These are phyloP conservation scores for Leucosporidium scottii DNA, from an alignment of 768 basidiomycete species.

Conservation along the genomic window DNA sequence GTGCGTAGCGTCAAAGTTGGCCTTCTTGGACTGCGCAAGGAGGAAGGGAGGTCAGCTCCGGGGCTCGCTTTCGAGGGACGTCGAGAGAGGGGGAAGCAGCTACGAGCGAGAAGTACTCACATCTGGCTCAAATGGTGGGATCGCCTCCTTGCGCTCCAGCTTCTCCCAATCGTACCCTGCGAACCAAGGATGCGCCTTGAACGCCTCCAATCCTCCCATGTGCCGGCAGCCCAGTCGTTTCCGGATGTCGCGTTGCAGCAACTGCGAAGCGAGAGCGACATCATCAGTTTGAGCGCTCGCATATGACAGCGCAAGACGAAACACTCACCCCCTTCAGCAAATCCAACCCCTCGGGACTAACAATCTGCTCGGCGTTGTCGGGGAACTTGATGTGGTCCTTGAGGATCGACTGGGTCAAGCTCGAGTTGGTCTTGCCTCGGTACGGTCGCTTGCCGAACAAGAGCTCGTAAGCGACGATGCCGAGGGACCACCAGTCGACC, in stretches of 20 bases:
- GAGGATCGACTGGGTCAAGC: slow-evolving; percentile 84
- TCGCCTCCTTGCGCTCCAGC: slow-evolving; percentile 55
- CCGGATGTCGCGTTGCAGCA: slow-evolving; percentile 75
- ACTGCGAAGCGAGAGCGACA: slow-evolving; percentile 46
- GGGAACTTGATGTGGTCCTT: slow-evolving; percentile 83
- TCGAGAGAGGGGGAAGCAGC: too few species aligned
- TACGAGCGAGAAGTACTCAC: slow-evolving; percentile 50
- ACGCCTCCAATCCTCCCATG: slow-evolving; percentile 67
- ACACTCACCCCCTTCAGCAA: slow-evolving; percentile 68
- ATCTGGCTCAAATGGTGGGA: slow-evolving; percentile 85
- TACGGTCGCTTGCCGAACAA: slow-evolving; percentile 77
- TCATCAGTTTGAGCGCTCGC: not conserved
- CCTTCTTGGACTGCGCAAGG: slow-evolving; percentile 78
- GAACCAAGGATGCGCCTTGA: slow-evolving; percentile 82
- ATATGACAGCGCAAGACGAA: not conserved
- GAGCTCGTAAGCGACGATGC: slow-evolving; percentile 91
- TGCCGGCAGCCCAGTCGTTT: slow-evolving; percentile 72
- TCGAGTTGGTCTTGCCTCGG: slow-evolving; percentile 85
- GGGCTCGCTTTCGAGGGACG: not conserved
- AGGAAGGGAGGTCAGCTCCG: slow-evolving; percentile 2
- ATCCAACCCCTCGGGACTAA: slow-evolving; percentile 64
- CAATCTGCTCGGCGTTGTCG: slow-evolving; percentile 74
- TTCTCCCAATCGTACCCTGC: slow-evolving; percentile 68
- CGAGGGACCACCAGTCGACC: slow-evolving; percentile 94
- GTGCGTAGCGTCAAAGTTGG: slow-evolving; percentile 97